Base-by-base conservation (phyloP, 2,329 filamentous ascomycete species). In the Aspergillus ruber region DNA sequence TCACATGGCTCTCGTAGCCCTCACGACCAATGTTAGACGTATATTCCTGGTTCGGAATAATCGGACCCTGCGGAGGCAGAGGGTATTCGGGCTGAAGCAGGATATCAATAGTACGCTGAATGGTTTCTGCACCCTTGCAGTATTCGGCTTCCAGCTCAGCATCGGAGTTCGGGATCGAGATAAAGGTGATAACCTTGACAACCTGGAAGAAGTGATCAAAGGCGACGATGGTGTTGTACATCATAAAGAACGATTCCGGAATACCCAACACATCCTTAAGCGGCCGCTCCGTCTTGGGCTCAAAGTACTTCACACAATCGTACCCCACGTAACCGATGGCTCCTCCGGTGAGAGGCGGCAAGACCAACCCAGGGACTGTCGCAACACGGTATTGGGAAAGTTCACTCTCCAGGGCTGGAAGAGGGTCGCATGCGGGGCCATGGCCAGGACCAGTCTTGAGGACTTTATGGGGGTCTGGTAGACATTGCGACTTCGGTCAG, bases 281-380 rank as follows among this genome's bases (percentile, higher is more conserved):
- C 2, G 88, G 82, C 43, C 90, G 81, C 21, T 84, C 84, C n/a
- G 93, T 97, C 78, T 90, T 94, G 52, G 93, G 93, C 76, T 98
- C 93, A 59, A 98, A 98, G 72, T 97, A 97, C 63, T 85, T 84
- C 60, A 98, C 88, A 68, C 93, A 98, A 67, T 98, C 93, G 65
- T 98, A 98, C 45, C 90, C 90, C 5, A 97, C 89, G 67, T 97
- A 98, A 50, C 93, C 93, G 60, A 98, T 89, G 10, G 90, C 93
- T 43, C 93, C 93, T 36, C 90, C 93, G 0, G 88, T 88, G 72
- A 98, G 75, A 21, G 88, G 87, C 44, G 93, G 93, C 33, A 98
- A 78, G 59, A 80, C 81, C 61, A 97, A 74, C 1, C 84, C 88
- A 0, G 93, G 90, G 3, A 98, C 82, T 36, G 87, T 81, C 29